Evolutionary conservation across 1,284 basidiomycete species (phyloP).

Genomic region (Apiotrichum brassicae): DNA sequence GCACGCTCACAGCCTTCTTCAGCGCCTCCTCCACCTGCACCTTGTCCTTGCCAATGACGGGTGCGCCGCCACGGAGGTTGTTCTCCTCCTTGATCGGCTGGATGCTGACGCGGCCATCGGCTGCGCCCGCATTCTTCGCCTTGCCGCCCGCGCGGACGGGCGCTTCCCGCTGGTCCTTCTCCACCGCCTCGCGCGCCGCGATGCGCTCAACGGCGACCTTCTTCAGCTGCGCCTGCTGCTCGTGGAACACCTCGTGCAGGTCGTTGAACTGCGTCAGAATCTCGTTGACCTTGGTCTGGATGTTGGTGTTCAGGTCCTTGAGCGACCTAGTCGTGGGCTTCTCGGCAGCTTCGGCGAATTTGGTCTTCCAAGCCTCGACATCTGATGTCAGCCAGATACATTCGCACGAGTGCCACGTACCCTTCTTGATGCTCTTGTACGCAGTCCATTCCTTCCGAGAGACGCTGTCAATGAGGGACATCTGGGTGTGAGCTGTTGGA

Average conservation of each 20-base stretch:
- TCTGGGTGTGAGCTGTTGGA: not conserved
- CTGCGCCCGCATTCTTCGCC: not conserved
- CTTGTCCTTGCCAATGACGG: constrained; percentile 38
- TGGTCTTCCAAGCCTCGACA: constrained; percentile 27
- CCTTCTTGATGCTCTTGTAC: constrained; percentile 30
- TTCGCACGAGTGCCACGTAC: too few species aligned
- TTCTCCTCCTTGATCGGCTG: constrained; percentile 19
- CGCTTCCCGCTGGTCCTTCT: not conserved
- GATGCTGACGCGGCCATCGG: constrained; percentile 22
- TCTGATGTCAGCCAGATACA: too few species aligned
- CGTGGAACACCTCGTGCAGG: constrained; percentile 30
- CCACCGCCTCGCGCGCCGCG: constrained; percentile 26
- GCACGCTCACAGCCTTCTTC: constrained; percentile 76
- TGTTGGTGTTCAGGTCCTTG: constrained; percentile 17
- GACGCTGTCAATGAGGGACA: constrained; percentile 9
- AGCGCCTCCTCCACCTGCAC: constrained; percentile 37
- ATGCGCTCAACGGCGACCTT: constrained; percentile 32
- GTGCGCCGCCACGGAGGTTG: constrained; percentile 20
- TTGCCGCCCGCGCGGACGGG: not conserved
- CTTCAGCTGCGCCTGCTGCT: constrained; percentile 23
- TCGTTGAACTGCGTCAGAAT: constrained; percentile 34
- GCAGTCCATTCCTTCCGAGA: constrained; percentile 34
- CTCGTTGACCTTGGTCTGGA: constrained; percentile 16
- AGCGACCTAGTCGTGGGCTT: constrained; percentile 25
- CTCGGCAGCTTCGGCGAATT: constrained; percentile 22